These are phyloP conservation scores for Rhizopogon vulgaris DNA, from an alignment of 768 basidiomycete genomes.

Conservation along the genomic window DNA sequence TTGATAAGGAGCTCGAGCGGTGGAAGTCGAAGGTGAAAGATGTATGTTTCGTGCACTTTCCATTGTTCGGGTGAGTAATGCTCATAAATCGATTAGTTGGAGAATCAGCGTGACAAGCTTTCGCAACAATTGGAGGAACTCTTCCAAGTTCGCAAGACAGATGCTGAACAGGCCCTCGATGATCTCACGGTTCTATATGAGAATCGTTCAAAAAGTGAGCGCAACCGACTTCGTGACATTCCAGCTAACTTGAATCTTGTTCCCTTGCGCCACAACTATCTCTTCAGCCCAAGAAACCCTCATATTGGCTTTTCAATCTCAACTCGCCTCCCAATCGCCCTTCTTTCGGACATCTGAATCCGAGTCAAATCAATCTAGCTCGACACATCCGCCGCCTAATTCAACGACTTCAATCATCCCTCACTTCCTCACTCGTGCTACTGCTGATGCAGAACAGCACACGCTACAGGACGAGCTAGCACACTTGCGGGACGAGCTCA, in stretches of 20 bases:
- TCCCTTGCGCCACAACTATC: conserved; percentile 2
- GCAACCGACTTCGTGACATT: background rate
- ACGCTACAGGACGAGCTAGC: conserved; percentile 41
- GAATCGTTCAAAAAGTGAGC: conserved; percentile 45
- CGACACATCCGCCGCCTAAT: background rate
- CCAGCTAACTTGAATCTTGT: background rate
- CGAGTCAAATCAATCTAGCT: background rate
- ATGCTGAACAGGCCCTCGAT: conserved; percentile 52
- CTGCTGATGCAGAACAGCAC: conserved; percentile 63
- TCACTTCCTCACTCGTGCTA: conserved; percentile 68
- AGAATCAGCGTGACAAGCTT: conserved; percentile 41
- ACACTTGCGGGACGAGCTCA: conserved; percentile 36
- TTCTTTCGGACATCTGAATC: conserved; percentile 31
- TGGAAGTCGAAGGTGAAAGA: conserved; percentile 26
- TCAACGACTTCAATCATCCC: conserved; percentile 31
- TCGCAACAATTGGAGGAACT: conserved; percentile 54
- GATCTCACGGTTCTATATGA: conserved; percentile 47
- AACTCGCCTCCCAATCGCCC: conserved; percentile 51
- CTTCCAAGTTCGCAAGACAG: conserved; percentile 52
- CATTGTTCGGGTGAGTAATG: background rate
- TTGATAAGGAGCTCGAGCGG: conserved; percentile 20
- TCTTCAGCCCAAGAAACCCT: conserved; percentile 48
- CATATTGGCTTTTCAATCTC: conserved; percentile 37
- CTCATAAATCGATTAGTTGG: conserved; percentile 14
- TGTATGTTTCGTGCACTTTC: conserved; percentile 7